A percentile compares a stretch with the other conserved stretches of the same genome.
Conservation (phyloP, 2,329 filamentous ascomycete genomes). For the Fusarium sterilihyphosum region DNA sequence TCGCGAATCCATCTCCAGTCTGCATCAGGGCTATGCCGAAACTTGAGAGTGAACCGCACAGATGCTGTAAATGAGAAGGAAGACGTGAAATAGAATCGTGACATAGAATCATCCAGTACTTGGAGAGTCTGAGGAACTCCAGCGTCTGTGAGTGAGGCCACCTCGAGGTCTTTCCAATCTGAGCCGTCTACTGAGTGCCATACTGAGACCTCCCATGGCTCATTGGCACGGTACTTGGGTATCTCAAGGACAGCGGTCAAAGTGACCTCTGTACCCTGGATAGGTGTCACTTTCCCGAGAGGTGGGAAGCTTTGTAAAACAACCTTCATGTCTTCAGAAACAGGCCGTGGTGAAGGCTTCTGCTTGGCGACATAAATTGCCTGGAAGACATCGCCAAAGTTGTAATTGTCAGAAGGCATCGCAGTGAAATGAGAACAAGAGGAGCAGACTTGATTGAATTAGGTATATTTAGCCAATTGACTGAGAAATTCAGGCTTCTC, state of each 20-base stretch:
- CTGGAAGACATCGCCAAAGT: slow-evolving; percentile 51
- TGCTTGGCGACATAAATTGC: slow-evolving; percentile 52
- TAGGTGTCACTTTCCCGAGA: slow-evolving; percentile 76
- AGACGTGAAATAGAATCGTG: slow-evolving; percentile 64
- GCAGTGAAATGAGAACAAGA: slow-evolving; percentile 14
- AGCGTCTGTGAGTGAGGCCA: slow-evolving; percentile 44
- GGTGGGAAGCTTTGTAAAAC: slow-evolving; percentile 70
- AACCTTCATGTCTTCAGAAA: slow-evolving; percentile 49
- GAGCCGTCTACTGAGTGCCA: slow-evolving; percentile 73
- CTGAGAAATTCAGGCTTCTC: background rate
- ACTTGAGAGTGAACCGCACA: slow-evolving; percentile 77
- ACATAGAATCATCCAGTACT: slow-evolving; percentile 33
- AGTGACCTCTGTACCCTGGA: slow-evolving; percentile 58
- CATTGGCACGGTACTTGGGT: slow-evolving; percentile 60
- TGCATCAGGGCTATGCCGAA: slow-evolving; percentile 61
- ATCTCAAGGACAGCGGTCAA: slow-evolving; percentile 79
- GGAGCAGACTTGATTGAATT: slow-evolving; percentile 6
- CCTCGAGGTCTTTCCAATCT: slow-evolving; percentile 63
- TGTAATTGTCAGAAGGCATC: slow-evolving; percentile 45
- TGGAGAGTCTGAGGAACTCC: slow-evolving; percentile 63
- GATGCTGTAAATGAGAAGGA: slow-evolving; percentile 59
- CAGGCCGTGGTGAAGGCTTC: slow-evolving; percentile 43
- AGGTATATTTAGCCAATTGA: slow-evolving; percentile 17
- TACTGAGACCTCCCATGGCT: slow-evolving; percentile 76
- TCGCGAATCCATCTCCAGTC: slow-evolving; percentile 79